These are phyloP conservation scores for Chamaenerion angustifolium DNA, from an alignment of 345 rosid species.

Conservation along the genomic window DNA sequence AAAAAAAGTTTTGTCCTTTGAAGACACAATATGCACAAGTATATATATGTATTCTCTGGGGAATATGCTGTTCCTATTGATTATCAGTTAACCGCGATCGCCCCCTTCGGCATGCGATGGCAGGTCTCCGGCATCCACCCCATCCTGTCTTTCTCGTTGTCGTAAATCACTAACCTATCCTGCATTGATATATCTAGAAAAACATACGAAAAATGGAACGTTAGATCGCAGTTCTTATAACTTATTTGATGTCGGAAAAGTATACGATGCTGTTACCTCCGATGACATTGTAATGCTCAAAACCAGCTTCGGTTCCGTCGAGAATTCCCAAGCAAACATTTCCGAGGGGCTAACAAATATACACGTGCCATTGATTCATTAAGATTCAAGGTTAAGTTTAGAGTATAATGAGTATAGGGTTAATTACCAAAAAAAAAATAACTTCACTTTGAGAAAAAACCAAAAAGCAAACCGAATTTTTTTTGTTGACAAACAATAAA, in stretches of 20 bases:
- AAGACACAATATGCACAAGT: too few species aligned
- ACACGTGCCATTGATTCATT: background rate
- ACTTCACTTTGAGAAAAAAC: too few species aligned
- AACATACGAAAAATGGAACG: background rate
- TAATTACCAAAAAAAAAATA: too few species aligned
- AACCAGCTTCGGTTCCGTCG: slow-evolving; percentile 68
- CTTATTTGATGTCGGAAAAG: background rate
- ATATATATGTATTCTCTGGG: too few species aligned
- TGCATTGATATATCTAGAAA: slow-evolving; percentile 85
- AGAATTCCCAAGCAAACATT: slow-evolving; percentile 84
- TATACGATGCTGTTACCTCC: slow-evolving; percentile 37
- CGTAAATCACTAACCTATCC: slow-evolving; percentile 66
- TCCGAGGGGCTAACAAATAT: slow-evolving; percentile 40
- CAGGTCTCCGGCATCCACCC: slow-evolving; percentile 64
- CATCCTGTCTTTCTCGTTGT: slow-evolving; percentile 64
- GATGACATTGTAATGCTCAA: slow-evolving; percentile 44
- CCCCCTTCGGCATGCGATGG: slow-evolving; percentile 28
- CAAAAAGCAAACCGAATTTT: too few species aligned
- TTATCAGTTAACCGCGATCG: too few species aligned
- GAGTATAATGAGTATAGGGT: too few species aligned
- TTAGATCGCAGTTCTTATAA: background rate
- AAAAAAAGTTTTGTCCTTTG: too few species aligned
- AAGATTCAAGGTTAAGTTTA: too few species aligned
- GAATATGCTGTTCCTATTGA: too few species aligned
- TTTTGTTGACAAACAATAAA: too few species aligned